Base-by-base conservation (phyloP, 306 rosid species). In the Cicer yamashitae region DNA sequence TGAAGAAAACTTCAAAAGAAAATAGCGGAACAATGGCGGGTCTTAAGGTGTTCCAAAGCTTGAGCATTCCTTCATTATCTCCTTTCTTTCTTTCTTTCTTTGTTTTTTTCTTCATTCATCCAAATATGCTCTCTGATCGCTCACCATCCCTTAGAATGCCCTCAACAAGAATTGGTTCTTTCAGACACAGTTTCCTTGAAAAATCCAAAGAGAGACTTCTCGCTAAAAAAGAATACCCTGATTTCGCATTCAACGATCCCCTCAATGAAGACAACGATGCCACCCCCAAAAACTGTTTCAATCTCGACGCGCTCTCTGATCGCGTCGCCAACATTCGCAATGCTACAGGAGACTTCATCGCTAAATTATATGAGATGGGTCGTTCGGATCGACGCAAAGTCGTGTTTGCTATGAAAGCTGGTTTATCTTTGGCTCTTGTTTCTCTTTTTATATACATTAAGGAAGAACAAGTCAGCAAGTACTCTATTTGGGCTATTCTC, bases 401-500 rank as follows among this genome's bases (percentile, higher is more conserved):
- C 7, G 6, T 87, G 3, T 89, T 89, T 7, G 88, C 94, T 12
- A 48, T 18, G 51, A 91, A 91, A 78, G 84, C 88, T 80, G 96
- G 90, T 1, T 7, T 87, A 15, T 76, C 89, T 0, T 54, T 91
- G 34, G 90, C 94, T 3, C 45, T 89, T 7, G 90, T 86, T 0
- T 87, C 94, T 2, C 86, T 89, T 12, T 73, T 86, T 61, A 83
- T 89, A 8, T 87, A 86, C 60, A 70, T 91, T 51, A 82, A 82
- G 67, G 90, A 87, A 37, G 17, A 71, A n/a, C 30, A 77, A 6
- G 44, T 72, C 15, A 76, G 85, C 78, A 87, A 79, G 48, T 91
- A 91, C 47, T 82, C 90, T 13, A 73, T 91, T 68, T 91, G 96
- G 96, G 94, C 92, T 10, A 81, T 91, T 7, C 88, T 91, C 78